These are phyloP conservation scores for Excoecaria cochinchinensis DNA, from an alignment of 345 rosid species.

Conservation along the genomic window DNA sequence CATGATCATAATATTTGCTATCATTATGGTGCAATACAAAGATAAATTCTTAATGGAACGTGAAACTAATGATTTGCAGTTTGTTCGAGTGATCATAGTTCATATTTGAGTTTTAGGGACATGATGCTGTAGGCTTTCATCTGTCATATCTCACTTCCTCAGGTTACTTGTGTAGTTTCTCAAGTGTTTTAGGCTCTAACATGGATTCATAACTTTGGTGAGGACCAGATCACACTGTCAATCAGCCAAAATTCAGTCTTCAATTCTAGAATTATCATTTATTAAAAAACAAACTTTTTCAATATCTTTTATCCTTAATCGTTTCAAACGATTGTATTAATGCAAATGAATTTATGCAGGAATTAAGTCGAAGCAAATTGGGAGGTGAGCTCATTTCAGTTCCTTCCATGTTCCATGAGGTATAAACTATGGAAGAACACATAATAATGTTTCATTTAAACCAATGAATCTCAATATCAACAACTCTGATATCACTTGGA, in stretches of 20 bases:
- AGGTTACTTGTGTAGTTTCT: neutral
- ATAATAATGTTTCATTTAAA: no score
- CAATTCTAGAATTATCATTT: no score
- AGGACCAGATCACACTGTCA: no score
- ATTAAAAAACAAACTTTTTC: neutral
- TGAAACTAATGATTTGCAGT: neutral
- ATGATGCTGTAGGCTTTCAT: neutral
- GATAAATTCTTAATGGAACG: neutral
- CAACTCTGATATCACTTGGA: no score
- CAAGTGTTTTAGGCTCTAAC: no score
- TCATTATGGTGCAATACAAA: neutral
- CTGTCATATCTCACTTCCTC: neutral
- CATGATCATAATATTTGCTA: neutral
- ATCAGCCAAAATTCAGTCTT: no score
- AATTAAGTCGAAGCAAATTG: slow-evolving; percentile 52
- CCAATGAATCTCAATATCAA: no score
- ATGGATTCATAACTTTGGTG: no score
- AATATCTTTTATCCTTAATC: neutral
- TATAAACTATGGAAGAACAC: slow-evolving; percentile 4
- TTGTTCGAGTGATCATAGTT: neutral
- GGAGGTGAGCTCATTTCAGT: slow-evolving; percentile 37
- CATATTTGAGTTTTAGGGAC: neutral
- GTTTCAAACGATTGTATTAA: neutral
- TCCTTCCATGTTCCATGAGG: slow-evolving; percentile 52
- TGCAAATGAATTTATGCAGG: slow-evolving; percentile 37